Base-by-base conservation (phyloP, 1,284 basidiomycete genomes). In the Albatrellus sp. region DNA sequence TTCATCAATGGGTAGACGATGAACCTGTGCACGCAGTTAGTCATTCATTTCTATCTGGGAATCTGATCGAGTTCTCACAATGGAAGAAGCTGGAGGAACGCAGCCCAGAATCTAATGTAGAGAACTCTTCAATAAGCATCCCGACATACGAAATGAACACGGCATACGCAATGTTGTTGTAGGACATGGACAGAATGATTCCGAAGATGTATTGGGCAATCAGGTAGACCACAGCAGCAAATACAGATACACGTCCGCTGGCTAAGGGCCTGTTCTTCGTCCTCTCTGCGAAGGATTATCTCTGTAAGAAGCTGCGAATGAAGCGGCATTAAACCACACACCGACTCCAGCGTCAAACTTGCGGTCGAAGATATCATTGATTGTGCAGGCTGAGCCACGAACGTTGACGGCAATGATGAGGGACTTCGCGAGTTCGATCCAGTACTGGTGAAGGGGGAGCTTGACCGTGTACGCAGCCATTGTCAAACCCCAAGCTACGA, bases 351-450 rank as follows among this genome's bases (percentile, higher is more conserved):
- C 67, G 53, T 75, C 73, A 54, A 73, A 60, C 24, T 71, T 51
- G 9, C 67, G 61, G 50, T 75, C 73, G 45, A 70, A 67, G 19
- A 75, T 74, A 44, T 75, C 73, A 49, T 75, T 73, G 32, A 73
- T 58, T 3, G 69, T 72, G 51, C 72, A 75, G 1, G 69, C 73
- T 19, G 55, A 51, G 41, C 53, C 48, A 19, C 50, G 55, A 13
- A 56, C 48, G 16, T 54, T 19, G 34, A 47, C 34, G 24, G 48
- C 45, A 6, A 44, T 47, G 11, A 56, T 42, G 16, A 53, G 36
- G 37, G 39, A 52, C 34, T 43, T 47, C 31, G 44, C 40, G 36
- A 55, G 46, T 30, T 55, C 47, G 9, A 31, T 29, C 43, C 46
- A 46, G 37, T 50, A 52, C 10, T 45, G 45, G 29, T 19, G 29